These are phyloP conservation scores for Teunomyces pallodes DNA, from an alignment of 805 yeast species.

Conservation along the genomic window DNA sequence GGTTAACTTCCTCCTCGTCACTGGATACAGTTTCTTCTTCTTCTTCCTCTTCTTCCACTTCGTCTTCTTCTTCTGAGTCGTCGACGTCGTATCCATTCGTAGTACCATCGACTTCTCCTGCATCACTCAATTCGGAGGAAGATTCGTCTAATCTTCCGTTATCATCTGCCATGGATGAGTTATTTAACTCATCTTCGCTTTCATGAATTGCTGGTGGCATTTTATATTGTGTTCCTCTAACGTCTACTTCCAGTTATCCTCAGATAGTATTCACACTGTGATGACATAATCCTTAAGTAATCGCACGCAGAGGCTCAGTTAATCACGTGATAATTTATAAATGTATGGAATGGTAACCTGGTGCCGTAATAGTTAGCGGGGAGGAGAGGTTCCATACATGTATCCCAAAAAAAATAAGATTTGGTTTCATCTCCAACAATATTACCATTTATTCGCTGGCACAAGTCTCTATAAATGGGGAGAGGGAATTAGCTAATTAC, in stretches of 20 bases:
- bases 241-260: background rate
- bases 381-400: too few relatives aligned
- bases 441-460: too few relatives aligned
- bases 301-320: too few relatives aligned
- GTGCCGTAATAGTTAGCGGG: too few relatives aligned
- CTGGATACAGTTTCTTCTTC: slow-evolving; percentile 22
- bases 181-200: background rate
- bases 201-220: slow-evolving; percentile 1
- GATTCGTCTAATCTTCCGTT: slow-evolving; percentile 1
- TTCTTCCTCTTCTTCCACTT: slow-evolving; percentile 19
- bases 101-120: slow-evolving; percentile 8
- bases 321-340: too few relatives aligned
- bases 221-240: background rate
- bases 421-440: too few relatives aligned
- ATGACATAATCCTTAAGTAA: too few relatives aligned
- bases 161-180: background rate
- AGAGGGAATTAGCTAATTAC: too few relatives aligned
- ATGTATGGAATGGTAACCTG: too few relatives aligned
- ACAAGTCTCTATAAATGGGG: too few relatives aligned
- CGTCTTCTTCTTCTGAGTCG: slow-evolving; percentile 19
- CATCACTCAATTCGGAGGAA: slow-evolving; percentile 13
- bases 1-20: slow-evolving; percentile 29
- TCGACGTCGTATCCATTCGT: slow-evolving; percentile 11
- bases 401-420: too few relatives aligned
- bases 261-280: too few relatives aligned